phyloP scores from a whole-genome alignment of 1,139 yeast genomes.

The Protomyces inouyei region DNA sequence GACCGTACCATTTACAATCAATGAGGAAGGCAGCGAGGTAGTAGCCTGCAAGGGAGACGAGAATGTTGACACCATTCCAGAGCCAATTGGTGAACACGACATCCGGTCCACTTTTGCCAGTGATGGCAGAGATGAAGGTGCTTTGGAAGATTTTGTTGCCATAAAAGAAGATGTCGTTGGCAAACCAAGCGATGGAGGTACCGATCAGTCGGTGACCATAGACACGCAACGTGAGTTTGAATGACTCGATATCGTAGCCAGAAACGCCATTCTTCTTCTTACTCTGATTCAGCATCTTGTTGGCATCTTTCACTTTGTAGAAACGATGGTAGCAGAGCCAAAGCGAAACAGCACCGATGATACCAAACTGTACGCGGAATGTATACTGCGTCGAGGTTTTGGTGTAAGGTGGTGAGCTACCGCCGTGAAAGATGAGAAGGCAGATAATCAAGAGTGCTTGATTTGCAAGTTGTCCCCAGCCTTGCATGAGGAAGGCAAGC shows the following conservation, averaged over 20 bases:
- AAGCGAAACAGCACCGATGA: conserved; percentile 43
- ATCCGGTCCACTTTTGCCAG: conserved; percentile 53
- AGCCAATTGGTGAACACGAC: conserved; percentile 77
- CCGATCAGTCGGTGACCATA: conserved; percentile 56
- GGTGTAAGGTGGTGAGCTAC: conserved; percentile 65
- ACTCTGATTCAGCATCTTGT: conserved; percentile 36
- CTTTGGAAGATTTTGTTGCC: conserved; percentile 74
- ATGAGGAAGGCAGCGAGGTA: conserved; percentile 57
- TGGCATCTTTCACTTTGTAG: conserved; percentile 41
- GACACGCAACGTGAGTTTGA: conserved; percentile 34
- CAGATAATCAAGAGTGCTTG: conserved; percentile 41
- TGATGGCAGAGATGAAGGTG: conserved; percentile 60
- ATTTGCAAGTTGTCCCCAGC: conserved; percentile 46
- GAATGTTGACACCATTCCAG: conserved; percentile 61
- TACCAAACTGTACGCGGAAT: conserved; percentile 41
- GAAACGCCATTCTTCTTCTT: conserved; percentile 40
- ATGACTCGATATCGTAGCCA: conserved; percentile 40
- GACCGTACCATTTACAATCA: conserved; percentile 52
- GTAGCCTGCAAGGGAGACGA: conserved; percentile 66
- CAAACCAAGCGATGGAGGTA: conserved; percentile 44
- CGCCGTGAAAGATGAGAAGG: conserved; percentile 42
- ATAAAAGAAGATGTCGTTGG: conserved; percentile 42
- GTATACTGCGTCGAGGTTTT: conserved; percentile 41
- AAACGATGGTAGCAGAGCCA: conserved; percentile 43
- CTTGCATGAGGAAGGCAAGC: conserved; percentile 45